Conservation (phyloP, 1,139 yeast genomes). For the Pichia terricola region DNA sequence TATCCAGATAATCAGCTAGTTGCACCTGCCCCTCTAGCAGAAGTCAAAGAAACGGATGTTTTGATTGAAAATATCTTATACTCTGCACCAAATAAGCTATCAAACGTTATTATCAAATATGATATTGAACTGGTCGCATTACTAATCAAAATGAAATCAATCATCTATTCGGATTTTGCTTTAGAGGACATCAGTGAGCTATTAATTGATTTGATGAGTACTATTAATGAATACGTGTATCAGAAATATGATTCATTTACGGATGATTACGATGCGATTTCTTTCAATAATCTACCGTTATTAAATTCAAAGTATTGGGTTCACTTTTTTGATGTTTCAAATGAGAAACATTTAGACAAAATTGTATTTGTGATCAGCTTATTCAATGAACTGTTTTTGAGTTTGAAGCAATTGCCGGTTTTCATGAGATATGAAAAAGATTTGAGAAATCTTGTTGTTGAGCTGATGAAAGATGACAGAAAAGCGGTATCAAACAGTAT, state of each 20-base stretch:
- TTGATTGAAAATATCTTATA: too few relatives aligned
- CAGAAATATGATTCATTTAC: constrained; percentile 16
- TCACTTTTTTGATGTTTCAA: too few relatives aligned
- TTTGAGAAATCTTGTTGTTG: neutral
- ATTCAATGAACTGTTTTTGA: constrained; percentile 33
- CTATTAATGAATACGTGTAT: constrained; percentile 35
- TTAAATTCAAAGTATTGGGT: constrained; percentile 26
- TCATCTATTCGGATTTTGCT: constrained; percentile 21
- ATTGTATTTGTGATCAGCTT: constrained; percentile 24
- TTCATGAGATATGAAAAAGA: constrained; percentile 1
- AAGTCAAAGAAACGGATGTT: too few relatives aligned
- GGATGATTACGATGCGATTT: neutral
- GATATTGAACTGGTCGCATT: constrained; percentile 41
- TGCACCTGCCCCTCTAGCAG: too few relatives aligned
- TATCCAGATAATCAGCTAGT: too few relatives aligned
- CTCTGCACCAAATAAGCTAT: too few relatives aligned
- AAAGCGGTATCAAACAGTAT: neutral
- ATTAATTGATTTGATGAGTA: constrained; percentile 25
- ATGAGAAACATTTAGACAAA: too few relatives aligned
- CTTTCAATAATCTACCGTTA: constrained; percentile 12
- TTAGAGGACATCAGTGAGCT: constrained; percentile 16
- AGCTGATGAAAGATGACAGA: neutral
- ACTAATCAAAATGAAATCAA: constrained; percentile 29
- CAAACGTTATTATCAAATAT: too few relatives aligned
- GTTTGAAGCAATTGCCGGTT: constrained; percentile 16